These are phyloP conservation scores for Crithidia mellificae DNA, from an alignment of 208 protist species.

Conservation along the genomic window DNA sequence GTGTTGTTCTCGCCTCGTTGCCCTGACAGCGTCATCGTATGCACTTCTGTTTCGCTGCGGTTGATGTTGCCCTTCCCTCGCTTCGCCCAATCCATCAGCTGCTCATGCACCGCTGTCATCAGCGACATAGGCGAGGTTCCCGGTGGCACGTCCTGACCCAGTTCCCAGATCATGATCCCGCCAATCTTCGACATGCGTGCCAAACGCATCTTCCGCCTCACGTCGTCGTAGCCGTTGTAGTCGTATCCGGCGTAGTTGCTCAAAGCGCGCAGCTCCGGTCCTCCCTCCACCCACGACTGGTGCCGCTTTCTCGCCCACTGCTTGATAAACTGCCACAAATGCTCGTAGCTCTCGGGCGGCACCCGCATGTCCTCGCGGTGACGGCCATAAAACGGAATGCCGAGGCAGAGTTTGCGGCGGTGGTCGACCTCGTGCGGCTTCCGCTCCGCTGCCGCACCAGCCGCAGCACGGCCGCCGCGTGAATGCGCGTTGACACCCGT, in stretches of 20 bases:
- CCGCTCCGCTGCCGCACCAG: too few species aligned
- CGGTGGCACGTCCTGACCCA: slow-evolving; percentile 66
- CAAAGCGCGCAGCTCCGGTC: slow-evolving; percentile 33
- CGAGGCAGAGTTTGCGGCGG: slow-evolving; percentile 55
- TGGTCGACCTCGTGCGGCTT: slow-evolving; percentile 6
- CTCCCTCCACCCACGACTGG: slow-evolving; percentile 26
- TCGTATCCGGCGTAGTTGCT: slow-evolving; percentile 42
- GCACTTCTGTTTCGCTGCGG: too few species aligned
- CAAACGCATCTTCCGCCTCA: slow-evolving; percentile 57
- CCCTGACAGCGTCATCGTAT: not conserved
- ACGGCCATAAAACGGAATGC: slow-evolving; percentile 67
- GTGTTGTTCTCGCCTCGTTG: not conserved
- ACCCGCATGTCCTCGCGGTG: slow-evolving; percentile 30
- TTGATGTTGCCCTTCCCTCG: too few species aligned
- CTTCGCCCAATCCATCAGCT: slow-evolving; percentile 43
- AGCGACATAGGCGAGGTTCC: slow-evolving; percentile 47
- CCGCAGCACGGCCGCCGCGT: too few species aligned
- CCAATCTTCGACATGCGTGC: slow-evolving; percentile 40
- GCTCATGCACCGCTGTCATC: slow-evolving; percentile 52
- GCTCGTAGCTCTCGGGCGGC: slow-evolving; percentile 47
- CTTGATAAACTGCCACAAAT: slow-evolving; percentile 38
- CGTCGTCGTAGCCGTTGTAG: slow-evolving; percentile 46
- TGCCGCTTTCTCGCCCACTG: slow-evolving; percentile 41
- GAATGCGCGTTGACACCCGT: too few species aligned
- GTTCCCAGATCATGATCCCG: slow-evolving; percentile 81